A percentile compares a stretch with the other conserved stretches of the same genome.
Evolutionary conservation across 805 yeast genomes (phyloP).

Genomic region (Kodamaea laetipori): DNA sequence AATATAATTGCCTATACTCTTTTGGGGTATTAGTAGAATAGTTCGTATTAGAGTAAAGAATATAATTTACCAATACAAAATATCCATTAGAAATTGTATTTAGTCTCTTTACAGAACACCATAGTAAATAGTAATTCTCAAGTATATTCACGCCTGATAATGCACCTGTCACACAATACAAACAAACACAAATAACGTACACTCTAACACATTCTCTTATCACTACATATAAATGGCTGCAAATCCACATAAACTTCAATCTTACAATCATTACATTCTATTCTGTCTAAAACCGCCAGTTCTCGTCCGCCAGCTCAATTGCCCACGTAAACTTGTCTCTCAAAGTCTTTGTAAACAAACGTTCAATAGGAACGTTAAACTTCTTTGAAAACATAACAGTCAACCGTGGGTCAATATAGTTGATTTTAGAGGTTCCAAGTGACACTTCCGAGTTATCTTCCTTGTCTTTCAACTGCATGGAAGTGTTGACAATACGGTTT

Average conservation of each 20-base stretch:
- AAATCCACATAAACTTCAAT: neutral
- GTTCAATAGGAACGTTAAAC: conserved; percentile 87
- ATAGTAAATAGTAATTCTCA: too few relatives aligned
- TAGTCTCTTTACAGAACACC: too few relatives aligned
- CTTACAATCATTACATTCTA: conserved; percentile 11
- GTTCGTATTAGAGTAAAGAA: too few relatives aligned
- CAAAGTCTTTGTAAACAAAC: conserved; percentile 84
- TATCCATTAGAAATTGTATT: too few relatives aligned
- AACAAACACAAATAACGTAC: too few relatives aligned
- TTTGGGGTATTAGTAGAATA: too few relatives aligned
- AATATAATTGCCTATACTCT: too few relatives aligned
- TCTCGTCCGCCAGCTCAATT: conserved; percentile 81
- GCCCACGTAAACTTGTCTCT: conserved; percentile 97
- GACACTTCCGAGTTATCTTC: conserved; percentile 95
- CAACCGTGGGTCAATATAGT: conserved; percentile 92
- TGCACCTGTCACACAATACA: too few relatives aligned
- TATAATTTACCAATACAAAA: too few relatives aligned
- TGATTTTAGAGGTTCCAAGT: conserved; percentile 88
- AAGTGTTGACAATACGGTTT: conserved; percentile 65
- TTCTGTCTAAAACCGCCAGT: conserved; percentile 72
- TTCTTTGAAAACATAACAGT: conserved; percentile 87
- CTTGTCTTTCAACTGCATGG: conserved; percentile 81
- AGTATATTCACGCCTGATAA: too few relatives aligned
- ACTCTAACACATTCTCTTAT: too few relatives aligned
- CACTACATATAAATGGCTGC: too few relatives aligned